Evolutionary conservation across 441 rosid species (phyloP), one percentile per base, ranked within the genome.

Genomic region (Erodium trifolium): DNA sequence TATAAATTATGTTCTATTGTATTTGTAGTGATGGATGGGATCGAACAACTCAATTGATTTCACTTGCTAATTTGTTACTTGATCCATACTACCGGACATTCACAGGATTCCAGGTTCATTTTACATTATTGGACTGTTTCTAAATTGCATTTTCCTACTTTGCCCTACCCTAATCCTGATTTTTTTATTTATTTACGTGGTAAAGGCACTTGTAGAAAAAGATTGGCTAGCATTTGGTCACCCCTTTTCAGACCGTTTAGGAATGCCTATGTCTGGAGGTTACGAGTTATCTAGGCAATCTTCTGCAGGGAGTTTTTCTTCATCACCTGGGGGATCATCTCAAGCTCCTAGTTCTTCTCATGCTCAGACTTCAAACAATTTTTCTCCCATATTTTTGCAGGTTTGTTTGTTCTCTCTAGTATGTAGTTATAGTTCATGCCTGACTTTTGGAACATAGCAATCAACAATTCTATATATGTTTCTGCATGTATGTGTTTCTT

Each of bases 141-240:
- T n/a, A 29, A 31, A 13, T 64, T 64, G 67, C 45, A 5, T 64
- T 29, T 5, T 37, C 31, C 45, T 64, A 64, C 14, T 60, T 60
- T 5, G 9, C 65, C 35, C 23, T 5, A 19, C 5, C 35, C 35
- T 23, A 60, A 60, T 60, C 34, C 27, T 19, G 35, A 27, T 27
- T 4, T 4, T 37, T 37, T 19, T 18, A 7, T 18, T 18, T 18
- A 16, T 60, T 23, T 60, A 60, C 11, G 65, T 72, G 41, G 9
- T 37, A 37, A 37, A 95, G 99, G 96, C 97, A 66, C 93, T 95
- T 69, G 70, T 92, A 72, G 99, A 95, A 80, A 95, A 92, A 78
- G 97, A 92, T 78, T 92, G 99, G 99, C 86, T 92, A 67, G 97
- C 98, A 73, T 95, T 92, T 83, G 98, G 99, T 66, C 99, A 92